These are phyloP conservation scores for Candida pseudoviswanathii DNA, from an alignment of 1,139 yeast species.

Conservation along the genomic window DNA sequence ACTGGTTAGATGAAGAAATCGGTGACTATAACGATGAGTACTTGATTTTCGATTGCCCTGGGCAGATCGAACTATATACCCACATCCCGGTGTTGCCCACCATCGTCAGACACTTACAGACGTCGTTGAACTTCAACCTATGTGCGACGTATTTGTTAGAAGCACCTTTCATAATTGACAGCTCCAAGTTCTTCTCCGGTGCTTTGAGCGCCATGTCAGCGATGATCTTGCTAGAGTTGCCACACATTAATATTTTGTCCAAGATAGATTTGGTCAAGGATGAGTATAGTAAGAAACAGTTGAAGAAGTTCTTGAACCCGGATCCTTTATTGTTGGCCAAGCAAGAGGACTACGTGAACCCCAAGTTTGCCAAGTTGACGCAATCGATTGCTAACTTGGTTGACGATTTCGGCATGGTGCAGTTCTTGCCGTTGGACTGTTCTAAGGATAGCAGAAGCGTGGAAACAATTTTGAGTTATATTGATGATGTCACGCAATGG, in stretches of 20 bases:
- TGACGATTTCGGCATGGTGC: conserved; percentile 99
- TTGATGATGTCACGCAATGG: conserved; percentile 98
- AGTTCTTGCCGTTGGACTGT: conserved; percentile 87
- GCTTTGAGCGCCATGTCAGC: conserved; percentile 98
- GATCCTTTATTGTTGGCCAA: conserved; percentile 71
- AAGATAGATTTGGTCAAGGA: conserved; percentile 84
- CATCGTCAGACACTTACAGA: conserved; percentile 79
- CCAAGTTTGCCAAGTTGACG: conserved; percentile 74
- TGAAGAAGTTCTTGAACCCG: conserved; percentile 86
- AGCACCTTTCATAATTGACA: conserved; percentile 90
- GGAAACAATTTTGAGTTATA: conserved; percentile 81
- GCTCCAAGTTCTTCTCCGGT: conserved; percentile 91
- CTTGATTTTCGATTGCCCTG: conserved; percentile 95
- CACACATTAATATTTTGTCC: conserved; percentile 87
- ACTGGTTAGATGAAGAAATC: conserved; percentile 95
- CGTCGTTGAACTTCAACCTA: conserved; percentile 75
- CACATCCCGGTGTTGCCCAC: conserved; percentile 93
- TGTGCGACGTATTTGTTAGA: conserved; percentile 93
- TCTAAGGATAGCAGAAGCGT: conserved; percentile 75
- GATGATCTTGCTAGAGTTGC: conserved; percentile 91
- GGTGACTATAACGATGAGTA: conserved; percentile 95
- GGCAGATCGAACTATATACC: conserved; percentile 93
- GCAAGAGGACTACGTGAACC: conserved; percentile 54
- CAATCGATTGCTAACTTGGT: conserved; percentile 83
- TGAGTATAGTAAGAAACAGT: conserved; percentile 68